phyloP scores from a whole-genome alignment of 805 yeast species.

The Lipomyces mesembrius region DNA sequence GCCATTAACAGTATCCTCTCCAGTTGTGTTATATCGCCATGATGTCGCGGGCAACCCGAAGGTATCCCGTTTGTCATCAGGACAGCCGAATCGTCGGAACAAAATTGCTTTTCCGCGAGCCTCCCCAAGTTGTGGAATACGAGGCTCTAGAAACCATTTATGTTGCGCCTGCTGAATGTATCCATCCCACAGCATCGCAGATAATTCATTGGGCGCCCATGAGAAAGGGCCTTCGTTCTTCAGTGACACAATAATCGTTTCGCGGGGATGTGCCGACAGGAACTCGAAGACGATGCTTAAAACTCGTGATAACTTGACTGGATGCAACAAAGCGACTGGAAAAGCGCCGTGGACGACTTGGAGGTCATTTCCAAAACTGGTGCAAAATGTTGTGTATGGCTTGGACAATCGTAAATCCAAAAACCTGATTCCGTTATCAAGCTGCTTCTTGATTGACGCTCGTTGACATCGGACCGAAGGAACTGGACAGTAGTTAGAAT shows the following conservation, averaged over 20 bases:
- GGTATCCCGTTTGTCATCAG: slow-evolving; percentile 39
- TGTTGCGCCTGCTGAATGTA: slow-evolving; percentile 57
- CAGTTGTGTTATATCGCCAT: slow-evolving; percentile 69
- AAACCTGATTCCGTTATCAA: slow-evolving; percentile 75
- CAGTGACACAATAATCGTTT: slow-evolving; percentile 67
- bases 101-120: slow-evolving; percentile 68
- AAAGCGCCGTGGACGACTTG: slow-evolving; percentile 76
- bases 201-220: slow-evolving; percentile 69
- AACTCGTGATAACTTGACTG: slow-evolving; percentile 56
- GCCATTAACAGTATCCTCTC: slow-evolving; percentile 59
- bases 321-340: slow-evolving; percentile 67
- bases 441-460: slow-evolving; percentile 61
- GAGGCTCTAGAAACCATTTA: slow-evolving; percentile 63
- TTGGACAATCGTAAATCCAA: slow-evolving; percentile 69
- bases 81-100: slow-evolving; percentile 61
- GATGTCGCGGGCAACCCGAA: slow-evolving; percentile 70
- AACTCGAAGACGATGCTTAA: slow-evolving; percentile 65
- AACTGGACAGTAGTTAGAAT: slow-evolving; percentile 39
- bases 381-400: slow-evolving; percentile 56
- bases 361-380: slow-evolving; percentile 51
- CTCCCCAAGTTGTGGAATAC: slow-evolving; percentile 63
- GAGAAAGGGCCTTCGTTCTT: slow-evolving; percentile 74
- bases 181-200: slow-evolving; percentile 61
- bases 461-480: slow-evolving; percentile 83
- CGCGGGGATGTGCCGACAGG: slow-evolving; percentile 57